Evolutionary conservation across 2,329 filamentous ascomycete species (phyloP), one percentile per base, ranked within the genome.

Genomic region (Sporothrix variecibatus): DNA sequence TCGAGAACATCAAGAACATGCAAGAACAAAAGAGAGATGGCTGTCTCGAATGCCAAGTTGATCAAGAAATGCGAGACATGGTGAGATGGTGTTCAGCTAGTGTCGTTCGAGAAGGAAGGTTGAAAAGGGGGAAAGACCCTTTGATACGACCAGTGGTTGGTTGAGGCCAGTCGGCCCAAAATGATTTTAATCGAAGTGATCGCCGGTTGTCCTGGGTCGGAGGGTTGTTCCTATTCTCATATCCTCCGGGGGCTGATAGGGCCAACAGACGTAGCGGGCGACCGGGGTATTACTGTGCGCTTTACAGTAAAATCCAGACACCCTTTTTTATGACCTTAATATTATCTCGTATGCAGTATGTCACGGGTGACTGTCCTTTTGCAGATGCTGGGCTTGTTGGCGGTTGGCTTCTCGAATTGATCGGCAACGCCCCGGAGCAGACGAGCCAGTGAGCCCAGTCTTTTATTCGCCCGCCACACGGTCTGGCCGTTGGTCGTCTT

Each of bases 91-190:
- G 60, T 15, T 43, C 34, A 43, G 34, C 60, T 64, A 40, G 60
- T 64, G 34, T n/a, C 34, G 20, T 64, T 64, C 34, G 31, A 64
- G 58, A 64, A 60, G 56, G 26, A 60, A 64, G 58, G 31, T 64
- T 23, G 58, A 23, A 23, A 2, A 23, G 51, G 31, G 31, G 17
- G 58, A 3, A 38, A n/a, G 58, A n/a, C 58, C 40, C 40, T 34
- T 34, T 11, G 28, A n/a, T 62, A 26, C 23, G 34, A 23, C 38
- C 34, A 9, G 60, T 65, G n/a, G 60, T 43, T 65, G 60, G 60
- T 43, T n/a, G n/a, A 23, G 9, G 31, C 40, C 40, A 43, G 12
- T 15, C 38, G 34, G 34, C 5, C 12, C 60, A 40, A 43, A 43
- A 26, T 65, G 34, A 65, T 34, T 15, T 26, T 12, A 40, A 43